Conservation (phyloP, 202 grass and related monocot genomes). For the Thinopyrum obtusiflorum region DNA sequence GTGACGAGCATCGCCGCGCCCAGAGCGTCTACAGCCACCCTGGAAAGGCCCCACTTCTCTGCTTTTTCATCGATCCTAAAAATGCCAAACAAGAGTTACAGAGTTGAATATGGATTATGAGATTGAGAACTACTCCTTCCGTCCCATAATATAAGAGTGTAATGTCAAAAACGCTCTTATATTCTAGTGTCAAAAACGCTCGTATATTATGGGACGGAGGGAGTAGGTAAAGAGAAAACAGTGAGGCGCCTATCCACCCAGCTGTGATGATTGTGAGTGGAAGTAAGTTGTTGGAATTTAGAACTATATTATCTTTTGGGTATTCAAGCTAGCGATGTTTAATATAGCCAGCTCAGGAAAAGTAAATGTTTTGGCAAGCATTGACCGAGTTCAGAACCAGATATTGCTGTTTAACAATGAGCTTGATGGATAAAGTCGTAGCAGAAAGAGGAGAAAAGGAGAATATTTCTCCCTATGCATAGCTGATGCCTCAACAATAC, state of each 20-base stretch:
- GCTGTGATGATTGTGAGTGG: neutral
- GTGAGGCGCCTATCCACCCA: neutral
- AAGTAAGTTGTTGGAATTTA: neutral
- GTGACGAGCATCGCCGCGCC: constrained; percentile 95
- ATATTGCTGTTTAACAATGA: neutral
- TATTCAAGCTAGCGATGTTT: neutral
- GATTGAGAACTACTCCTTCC: neutral
- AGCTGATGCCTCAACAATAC: neutral
- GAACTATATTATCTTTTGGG: neutral
- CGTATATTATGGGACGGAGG: too few species aligned
- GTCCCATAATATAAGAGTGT: too few species aligned
- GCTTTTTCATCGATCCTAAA: constrained; percentile 79
- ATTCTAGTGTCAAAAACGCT: too few species aligned
- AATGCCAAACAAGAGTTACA: neutral
- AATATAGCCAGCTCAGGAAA: neutral
- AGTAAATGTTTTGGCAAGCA: neutral
- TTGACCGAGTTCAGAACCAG: neutral
- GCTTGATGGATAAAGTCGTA: neutral
- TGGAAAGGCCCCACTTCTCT: constrained; percentile 74
- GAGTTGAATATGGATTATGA: neutral
- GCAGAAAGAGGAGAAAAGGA: neutral
- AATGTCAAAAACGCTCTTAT: too few species aligned
- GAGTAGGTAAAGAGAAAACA: neutral
- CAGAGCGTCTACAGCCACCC: constrained; percentile 78
- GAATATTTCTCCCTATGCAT: neutral